Conservation (phyloP, 192 early-diverging fungal genomes). For the Entrophospora sp. region DNA sequence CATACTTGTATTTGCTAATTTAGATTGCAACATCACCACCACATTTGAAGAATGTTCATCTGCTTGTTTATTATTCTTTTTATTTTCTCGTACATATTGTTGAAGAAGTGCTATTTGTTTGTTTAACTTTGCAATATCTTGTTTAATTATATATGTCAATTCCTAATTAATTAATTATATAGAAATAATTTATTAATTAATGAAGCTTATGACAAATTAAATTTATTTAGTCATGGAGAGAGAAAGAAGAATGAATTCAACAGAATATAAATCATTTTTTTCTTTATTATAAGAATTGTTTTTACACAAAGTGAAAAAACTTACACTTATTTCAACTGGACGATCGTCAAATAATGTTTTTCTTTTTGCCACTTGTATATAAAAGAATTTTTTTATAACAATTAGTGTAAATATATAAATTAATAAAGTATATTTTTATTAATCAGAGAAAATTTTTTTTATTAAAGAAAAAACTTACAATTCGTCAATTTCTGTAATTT, state of each 20-base stretch:
- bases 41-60: conserved; percentile 88
- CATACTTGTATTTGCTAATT: conserved; percentile 80
- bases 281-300: too few species aligned
- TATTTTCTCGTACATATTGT: conserved; percentile 51
- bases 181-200: too few species aligned
- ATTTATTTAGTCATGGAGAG: too few species aligned
- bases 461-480: conserved; percentile 42
- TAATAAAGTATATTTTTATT: too few species aligned
- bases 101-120: conserved; percentile 88
- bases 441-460: too few species aligned
- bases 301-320: conserved; percentile 8
- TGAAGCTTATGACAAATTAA: too few species aligned
- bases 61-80: conserved; percentile 54
- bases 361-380: conserved; percentile 69
- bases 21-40: conserved; percentile 86
- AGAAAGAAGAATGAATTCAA: too few species aligned
- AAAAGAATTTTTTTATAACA: background rate
- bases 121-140: conserved; percentile 92
- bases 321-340: conserved; percentile 86
- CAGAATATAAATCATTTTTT: too few species aligned
- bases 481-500: conserved; percentile 80
- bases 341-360: conserved; percentile 97
- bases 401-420: too few species aligned
- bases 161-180: conserved; percentile 40
- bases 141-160: conserved; percentile 89